Percentiles rank a stretch among this genome's conserved stretches.
Conservation (phyloP, 345 rosid species). For the Psidium friedrichsthalianum region DNA sequence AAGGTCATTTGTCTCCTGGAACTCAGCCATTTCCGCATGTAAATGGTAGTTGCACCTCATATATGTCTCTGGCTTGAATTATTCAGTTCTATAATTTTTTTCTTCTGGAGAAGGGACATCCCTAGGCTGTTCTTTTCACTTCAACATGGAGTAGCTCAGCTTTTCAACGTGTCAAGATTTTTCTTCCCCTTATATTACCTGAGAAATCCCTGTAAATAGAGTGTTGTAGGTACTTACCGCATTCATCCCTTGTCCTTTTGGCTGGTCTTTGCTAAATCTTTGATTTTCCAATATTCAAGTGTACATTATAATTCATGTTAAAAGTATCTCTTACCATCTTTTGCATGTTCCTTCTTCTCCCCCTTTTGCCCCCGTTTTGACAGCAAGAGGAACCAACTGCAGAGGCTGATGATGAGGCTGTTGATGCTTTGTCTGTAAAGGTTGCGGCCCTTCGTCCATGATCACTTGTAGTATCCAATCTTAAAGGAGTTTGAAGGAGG, state of each 20-base stretch:
- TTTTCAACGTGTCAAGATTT: neutral
- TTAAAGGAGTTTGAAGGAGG: neutral
- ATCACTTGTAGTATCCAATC: neutral
- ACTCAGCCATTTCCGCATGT: neutral
- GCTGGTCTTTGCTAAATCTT: neutral
- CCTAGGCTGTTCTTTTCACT: neutral
- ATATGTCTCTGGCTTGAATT: neutral
- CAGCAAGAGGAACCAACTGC: slow-evolving; percentile 39
- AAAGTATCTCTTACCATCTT: neutral
- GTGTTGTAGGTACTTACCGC: neutral
- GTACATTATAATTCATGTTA: neutral
- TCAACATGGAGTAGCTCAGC: neutral
- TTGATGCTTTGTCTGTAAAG: slow-evolving; percentile 40
- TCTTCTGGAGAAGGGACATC: neutral
- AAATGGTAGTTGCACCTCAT: neutral
- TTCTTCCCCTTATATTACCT: neutral
- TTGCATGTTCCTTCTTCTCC: neutral
- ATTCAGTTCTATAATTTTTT: neutral
- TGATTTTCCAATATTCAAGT: neutral
- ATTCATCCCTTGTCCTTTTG: neutral
- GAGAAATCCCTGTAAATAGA: neutral
- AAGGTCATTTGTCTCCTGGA: neutral
- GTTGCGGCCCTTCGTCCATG: slow-evolving; percentile 42
- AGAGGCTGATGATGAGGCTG: slow-evolving; percentile 33
- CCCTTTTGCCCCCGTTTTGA: neutral